These are phyloP conservation scores for Geosmithia morbida DNA, from an alignment of 2,329 filamentous ascomycete genomes.

Conservation along the genomic window DNA sequence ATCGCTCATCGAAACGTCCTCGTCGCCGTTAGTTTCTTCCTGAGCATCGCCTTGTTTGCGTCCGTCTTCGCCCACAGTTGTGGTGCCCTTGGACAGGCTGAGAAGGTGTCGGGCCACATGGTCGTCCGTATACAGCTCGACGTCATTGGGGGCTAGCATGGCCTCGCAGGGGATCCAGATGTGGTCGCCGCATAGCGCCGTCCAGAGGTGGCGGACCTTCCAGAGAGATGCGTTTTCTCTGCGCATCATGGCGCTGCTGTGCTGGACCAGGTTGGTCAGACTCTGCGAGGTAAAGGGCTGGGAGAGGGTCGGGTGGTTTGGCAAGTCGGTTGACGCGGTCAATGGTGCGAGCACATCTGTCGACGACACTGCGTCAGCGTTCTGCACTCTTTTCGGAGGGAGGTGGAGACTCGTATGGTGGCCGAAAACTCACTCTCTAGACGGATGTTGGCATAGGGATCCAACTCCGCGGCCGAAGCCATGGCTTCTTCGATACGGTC, in stretches of 20 bases:
- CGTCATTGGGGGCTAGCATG: conserved; percentile 41
- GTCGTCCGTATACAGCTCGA: conserved; percentile 36
- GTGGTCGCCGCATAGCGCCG: conserved; percentile 60
- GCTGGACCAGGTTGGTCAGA: conserved; percentile 53
- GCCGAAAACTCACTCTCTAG: conserved; percentile 46
- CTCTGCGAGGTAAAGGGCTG: conserved; percentile 62
- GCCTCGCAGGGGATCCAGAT: conserved; percentile 49
- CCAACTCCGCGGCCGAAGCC: conserved; percentile 49
- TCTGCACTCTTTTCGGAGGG: conserved; percentile 1
- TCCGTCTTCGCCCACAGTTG: not conserved
- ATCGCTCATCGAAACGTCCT: conserved; percentile 9
- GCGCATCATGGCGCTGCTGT: conserved; percentile 57
- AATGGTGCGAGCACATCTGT: conserved; percentile 62
- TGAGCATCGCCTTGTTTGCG: not conserved
- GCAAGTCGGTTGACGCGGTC: conserved; percentile 59
- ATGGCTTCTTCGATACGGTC: conserved; percentile 46
- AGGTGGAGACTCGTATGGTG: not conserved
- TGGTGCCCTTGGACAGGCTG: conserved; percentile 10
- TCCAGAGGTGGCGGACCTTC: conserved; percentile 60
- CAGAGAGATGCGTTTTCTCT: conserved; percentile 61
- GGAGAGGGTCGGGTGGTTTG: conserved; percentile 60
- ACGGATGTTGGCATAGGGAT: conserved; percentile 60
- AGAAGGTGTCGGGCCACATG: conserved; percentile 23
- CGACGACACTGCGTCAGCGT: not conserved
- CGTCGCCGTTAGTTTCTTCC: conserved; percentile 3